These are phyloP conservation scores for Morella rubra DNA, from an alignment of 306 rosid genomes.

Conservation along the genomic window DNA sequence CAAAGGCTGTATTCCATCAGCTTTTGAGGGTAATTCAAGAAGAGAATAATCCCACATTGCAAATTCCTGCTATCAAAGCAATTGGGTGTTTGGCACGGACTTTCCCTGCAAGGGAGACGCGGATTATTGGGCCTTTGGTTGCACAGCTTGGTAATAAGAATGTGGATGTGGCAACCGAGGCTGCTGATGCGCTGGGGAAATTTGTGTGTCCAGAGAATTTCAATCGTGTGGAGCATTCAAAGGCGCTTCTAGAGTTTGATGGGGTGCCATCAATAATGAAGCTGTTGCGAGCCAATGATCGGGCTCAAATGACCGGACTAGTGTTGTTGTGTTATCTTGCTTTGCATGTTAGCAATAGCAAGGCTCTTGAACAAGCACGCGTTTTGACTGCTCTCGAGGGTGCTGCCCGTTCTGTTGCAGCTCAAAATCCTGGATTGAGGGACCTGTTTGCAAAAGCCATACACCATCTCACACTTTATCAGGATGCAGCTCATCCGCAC, in stretches of 20 bases:
- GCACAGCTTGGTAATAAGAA: slow-evolving; percentile 53
- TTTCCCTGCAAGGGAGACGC: slow-evolving; percentile 72
- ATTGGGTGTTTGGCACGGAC: slow-evolving; percentile 78
- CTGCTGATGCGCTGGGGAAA: slow-evolving; percentile 62
- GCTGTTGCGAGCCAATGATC: slow-evolving; percentile 42
- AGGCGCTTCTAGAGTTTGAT: slow-evolving; percentile 64
- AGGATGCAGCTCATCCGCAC: slow-evolving; percentile 77
- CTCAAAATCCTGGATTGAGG: slow-evolving; percentile 61
- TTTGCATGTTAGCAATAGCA: slow-evolving; percentile 66
- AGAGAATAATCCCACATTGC: slow-evolving; percentile 38
- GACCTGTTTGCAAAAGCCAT: slow-evolving; percentile 59
- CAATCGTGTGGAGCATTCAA: slow-evolving; percentile 66
- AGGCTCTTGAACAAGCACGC: slow-evolving; percentile 72
- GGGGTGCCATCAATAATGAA: slow-evolving; percentile 68
- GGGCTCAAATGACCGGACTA: slow-evolving; percentile 45
- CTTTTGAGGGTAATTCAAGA: slow-evolving; percentile 61
- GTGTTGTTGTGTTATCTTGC: slow-evolving; percentile 72
- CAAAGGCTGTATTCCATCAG: slow-evolving; percentile 77
- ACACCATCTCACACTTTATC: slow-evolving; percentile 80
- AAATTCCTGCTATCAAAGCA: slow-evolving; percentile 68
- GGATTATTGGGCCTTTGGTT: slow-evolving; percentile 71
- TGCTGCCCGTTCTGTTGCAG: slow-evolving; percentile 53
- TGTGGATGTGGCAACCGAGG: slow-evolving; percentile 64
- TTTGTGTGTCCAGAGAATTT: slow-evolving; percentile 70
- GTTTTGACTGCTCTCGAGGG: slow-evolving; percentile 68